phyloP scores from a whole-genome alignment of 495 filamentous ascomycete genomes.

The Penicillium coffeae region DNA sequence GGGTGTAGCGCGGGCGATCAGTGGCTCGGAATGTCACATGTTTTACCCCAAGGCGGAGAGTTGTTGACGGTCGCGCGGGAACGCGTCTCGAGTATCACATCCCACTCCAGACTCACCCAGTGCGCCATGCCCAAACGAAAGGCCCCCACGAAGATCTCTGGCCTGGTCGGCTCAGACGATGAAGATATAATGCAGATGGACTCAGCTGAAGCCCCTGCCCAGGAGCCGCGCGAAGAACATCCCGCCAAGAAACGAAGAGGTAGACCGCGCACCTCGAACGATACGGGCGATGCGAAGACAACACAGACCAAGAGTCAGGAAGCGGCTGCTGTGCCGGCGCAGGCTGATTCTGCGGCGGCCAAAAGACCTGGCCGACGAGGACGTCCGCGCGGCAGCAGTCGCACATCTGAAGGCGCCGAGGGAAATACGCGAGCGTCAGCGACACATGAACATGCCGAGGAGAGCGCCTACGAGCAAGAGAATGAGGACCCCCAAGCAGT shows the following conservation, averaged over 20 bases:
- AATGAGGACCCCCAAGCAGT: conserved; percentile 20
- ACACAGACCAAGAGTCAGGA: conserved; percentile 16
- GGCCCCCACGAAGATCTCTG: conserved; percentile 52
- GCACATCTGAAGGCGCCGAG: conserved; percentile 26
- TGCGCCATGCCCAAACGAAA: conserved; percentile 52
- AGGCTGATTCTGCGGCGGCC: conserved; percentile 32
- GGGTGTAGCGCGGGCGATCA: conserved; percentile 30
- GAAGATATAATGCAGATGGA: conserved; percentile 51
- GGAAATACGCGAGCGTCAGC: conserved; percentile 4
- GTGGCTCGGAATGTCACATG: conserved; percentile 34
- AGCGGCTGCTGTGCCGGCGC: conserved; percentile 15
- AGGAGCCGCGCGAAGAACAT: conserved; percentile 30
- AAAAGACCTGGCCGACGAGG: conserved; percentile 34
- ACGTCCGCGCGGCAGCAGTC: conserved; percentile 38
- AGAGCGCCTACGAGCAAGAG: conserved; percentile 12
- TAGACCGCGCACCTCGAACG: conserved; percentile 30
- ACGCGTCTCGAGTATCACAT: conserved; percentile 5
- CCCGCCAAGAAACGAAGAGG: conserved; percentile 41
- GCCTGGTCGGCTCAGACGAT: conserved; percentile 64
- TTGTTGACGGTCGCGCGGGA: conserved; percentile 18
- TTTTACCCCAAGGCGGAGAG: conserved; percentile 19
- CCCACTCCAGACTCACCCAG: neutral
- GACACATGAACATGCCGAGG: conserved; percentile 5
- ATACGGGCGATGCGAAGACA: conserved; percentile 21
- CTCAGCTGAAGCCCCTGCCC: conserved; percentile 18